Conservation (phyloP, 2,329 filamentous ascomycete species). For the Colletotrichum phormii region DNA sequence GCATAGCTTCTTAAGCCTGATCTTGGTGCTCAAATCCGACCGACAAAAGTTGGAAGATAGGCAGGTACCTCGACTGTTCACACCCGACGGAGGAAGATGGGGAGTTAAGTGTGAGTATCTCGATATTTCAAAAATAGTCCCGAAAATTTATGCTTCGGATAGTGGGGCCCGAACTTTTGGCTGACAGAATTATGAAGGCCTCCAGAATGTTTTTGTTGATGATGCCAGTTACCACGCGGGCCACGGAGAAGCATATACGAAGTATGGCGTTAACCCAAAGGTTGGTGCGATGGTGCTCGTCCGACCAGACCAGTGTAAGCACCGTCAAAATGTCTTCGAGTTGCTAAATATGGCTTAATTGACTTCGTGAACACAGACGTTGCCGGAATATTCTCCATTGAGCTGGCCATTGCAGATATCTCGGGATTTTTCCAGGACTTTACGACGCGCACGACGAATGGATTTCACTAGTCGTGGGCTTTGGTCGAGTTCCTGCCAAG, state of each 20-base stretch:
- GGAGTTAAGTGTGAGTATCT: constrained; percentile 9
- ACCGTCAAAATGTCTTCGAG: constrained; percentile 36
- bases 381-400: background rate
- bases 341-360: background rate
- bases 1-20: background rate
- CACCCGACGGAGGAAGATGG: background rate
- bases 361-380: background rate
- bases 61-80: constrained; percentile 13
- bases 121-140: background rate
- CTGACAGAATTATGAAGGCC: background rate
- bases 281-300: constrained; percentile 69
- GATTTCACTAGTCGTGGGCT: background rate
- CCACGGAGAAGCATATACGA: constrained; percentile 61
- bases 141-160: no score
- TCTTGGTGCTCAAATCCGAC: constrained; percentile 17
- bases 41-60: constrained; percentile 2
- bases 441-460: background rate
- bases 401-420: background rate
- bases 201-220: constrained; percentile 65
- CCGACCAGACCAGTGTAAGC: constrained; percentile 77
- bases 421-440: background rate
- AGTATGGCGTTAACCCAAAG: constrained; percentile 67
- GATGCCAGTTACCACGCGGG: constrained; percentile 65
- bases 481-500: background rate
- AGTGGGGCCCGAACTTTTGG: no score